Percentiles rank a stretch among this genome's conserved stretches.
phyloP scores from a whole-genome alignment of 2,329 filamentous ascomycete species.

The Fusarium siculi region DNA sequence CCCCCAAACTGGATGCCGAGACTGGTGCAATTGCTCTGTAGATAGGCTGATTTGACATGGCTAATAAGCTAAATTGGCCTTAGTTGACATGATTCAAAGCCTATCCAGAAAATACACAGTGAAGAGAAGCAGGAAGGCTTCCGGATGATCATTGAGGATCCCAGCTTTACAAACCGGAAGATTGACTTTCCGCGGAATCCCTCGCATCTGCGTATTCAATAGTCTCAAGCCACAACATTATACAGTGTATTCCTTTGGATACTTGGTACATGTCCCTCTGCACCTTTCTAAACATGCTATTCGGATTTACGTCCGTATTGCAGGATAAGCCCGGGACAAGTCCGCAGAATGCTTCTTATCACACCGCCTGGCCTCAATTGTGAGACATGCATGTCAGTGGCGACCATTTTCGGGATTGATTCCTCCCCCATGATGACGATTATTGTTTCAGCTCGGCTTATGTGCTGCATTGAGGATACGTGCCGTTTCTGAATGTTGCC shows the following conservation, averaged over 20 bases:
- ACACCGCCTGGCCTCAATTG: neutral
- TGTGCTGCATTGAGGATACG: neutral
- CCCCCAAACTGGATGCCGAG: too few species aligned
- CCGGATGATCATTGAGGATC: neutral
- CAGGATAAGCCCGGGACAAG: neutral
- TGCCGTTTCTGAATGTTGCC: neutral
- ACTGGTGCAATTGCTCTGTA: too few species aligned
- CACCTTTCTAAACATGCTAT: neutral
- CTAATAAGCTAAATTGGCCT: too few species aligned
- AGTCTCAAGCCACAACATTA: neutral
- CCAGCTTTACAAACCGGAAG: neutral
- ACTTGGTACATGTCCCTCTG: rapidly evolving
- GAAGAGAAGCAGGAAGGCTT: too few species aligned
- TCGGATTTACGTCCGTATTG: neutral
- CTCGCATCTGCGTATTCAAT: neutral
- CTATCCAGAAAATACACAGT: too few species aligned
- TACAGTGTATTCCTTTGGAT: neutral
- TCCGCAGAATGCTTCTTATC: neutral
- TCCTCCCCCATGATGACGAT: neutral
- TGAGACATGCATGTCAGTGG: neutral
- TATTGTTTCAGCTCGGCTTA: neutral
- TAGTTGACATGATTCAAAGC: too few species aligned
- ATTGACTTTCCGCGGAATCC: neutral
- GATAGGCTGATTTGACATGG: too few species aligned
- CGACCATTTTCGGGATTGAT: neutral